Conservation (phyloP, 2,329 filamentous ascomycete genomes). For the Incumbomyces lentus region DNA sequence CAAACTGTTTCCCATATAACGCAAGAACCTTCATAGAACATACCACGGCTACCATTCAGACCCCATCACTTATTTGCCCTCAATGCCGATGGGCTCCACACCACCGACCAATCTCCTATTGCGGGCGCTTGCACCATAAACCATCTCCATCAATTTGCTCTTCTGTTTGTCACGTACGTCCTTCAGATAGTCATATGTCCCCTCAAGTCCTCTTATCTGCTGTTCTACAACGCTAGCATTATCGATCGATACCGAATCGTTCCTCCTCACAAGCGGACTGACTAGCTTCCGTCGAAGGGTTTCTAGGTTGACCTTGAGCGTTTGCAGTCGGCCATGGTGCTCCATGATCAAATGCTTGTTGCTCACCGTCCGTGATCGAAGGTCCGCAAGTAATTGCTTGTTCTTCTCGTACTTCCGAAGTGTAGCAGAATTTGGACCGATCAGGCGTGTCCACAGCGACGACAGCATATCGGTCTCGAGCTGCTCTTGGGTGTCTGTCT, state of each 20-base stretch:
- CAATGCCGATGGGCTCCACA: conserved; percentile 11
- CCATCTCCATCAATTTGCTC: conserved; percentile 67
- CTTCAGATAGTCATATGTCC: conserved; percentile 68
- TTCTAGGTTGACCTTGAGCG: conserved; percentile 78
- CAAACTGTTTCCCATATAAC: too few species aligned
- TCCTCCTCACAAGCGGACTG: conserved; percentile 66
- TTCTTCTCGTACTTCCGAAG: conserved; percentile 92
- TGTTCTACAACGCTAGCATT: conserved; percentile 58
- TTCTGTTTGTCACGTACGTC: conserved; percentile 69
- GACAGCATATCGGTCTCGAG: conserved; percentile 71
- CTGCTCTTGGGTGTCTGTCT: conserved; percentile 70
- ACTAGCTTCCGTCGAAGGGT: conserved; percentile 73
- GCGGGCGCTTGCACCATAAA: conserved; percentile 47
- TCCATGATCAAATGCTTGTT: conserved; percentile 82
- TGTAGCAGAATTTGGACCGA: conserved; percentile 63
- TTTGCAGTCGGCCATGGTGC: conserved; percentile 74
- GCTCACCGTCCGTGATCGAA: conserved; percentile 70
- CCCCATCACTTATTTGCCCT: not conserved
- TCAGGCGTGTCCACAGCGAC: conserved; percentile 73
- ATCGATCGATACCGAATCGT: conserved; percentile 36
- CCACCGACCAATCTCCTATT: conserved; percentile 10
- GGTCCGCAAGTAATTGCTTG: conserved; percentile 63
- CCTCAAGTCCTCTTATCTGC: conserved; percentile 73
- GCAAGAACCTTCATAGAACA: too few species aligned
- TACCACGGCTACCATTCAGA: too few species aligned